Evolutionary conservation across 148 eudicot species (phyloP).

Genomic region (Hydrangea macrophylla): DNA sequence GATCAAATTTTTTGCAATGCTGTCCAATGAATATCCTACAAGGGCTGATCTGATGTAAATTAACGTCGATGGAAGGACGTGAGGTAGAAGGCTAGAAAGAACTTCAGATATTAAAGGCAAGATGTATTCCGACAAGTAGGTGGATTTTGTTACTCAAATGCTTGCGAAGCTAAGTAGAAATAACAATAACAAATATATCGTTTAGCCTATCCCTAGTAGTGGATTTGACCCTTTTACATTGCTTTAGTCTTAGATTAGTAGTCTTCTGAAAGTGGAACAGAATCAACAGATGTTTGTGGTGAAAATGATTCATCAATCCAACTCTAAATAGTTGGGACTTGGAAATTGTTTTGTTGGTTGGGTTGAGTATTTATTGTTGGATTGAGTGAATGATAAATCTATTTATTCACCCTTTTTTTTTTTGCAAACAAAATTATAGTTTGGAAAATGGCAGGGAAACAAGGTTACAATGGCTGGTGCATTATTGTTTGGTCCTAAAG

Average conservation of each 20-base stretch:
- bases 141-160: background rate
- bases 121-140: background rate
- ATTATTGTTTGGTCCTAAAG: background rate
- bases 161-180: too few species aligned
- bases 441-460: too few species aligned
- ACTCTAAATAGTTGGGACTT: too few species aligned
- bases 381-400: too few species aligned
- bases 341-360: too few species aligned
- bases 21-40: background rate
- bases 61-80: too few species aligned
- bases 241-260: background rate
- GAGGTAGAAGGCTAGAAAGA: background rate
- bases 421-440: too few species aligned
- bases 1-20: background rate
- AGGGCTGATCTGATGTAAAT: slow-evolving; percentile 2
- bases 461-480: too few species aligned
- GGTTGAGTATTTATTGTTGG: too few species aligned
- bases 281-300: background rate
- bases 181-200: background rate
- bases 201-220: background rate
- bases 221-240: background rate
- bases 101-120: background rate
- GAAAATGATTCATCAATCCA: too few species aligned
- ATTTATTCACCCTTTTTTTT: too few species aligned
- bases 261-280: background rate